Conservation (phyloP, 108 stramenopile genomes). For the Fistulifera solaris region DNA sequence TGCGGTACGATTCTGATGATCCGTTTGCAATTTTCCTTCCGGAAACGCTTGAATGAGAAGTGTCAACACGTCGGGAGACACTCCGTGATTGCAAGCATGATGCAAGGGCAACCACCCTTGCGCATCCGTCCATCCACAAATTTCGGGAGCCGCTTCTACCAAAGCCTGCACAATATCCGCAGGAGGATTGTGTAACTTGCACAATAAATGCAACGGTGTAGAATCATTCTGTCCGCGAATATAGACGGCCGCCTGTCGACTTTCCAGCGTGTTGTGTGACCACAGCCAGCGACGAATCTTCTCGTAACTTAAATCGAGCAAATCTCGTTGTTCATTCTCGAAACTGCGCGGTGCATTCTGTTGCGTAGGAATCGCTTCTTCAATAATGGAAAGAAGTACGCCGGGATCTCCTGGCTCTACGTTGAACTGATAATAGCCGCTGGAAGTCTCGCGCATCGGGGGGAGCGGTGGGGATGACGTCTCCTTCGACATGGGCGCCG, state of each 20-base stretch:
- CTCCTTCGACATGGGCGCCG: too few relatives aligned
- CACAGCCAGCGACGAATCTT: constrained; percentile 53
- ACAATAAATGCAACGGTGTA: constrained; percentile 62
- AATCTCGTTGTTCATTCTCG: constrained; percentile 10
- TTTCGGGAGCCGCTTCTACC: constrained; percentile 40
- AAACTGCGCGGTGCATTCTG: too few relatives aligned
- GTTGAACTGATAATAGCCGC: too few relatives aligned
- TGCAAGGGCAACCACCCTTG: constrained; percentile 77
- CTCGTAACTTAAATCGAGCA: constrained; percentile 49
- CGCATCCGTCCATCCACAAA: constrained; percentile 44
- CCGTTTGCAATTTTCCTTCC: constrained; percentile 41
- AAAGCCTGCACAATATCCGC: constrained; percentile 41
- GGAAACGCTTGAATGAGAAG: constrained; percentile 51
- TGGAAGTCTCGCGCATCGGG: too few relatives aligned
- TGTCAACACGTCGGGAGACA: constrained; percentile 39
- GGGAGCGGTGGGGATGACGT: too few relatives aligned
- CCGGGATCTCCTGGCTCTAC: too few relatives aligned
- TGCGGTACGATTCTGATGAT: constrained; percentile 57
- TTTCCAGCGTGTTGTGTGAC: constrained; percentile 30
- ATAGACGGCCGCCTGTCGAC: constrained; percentile 41
- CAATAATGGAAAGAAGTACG: too few relatives aligned
- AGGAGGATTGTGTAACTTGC: constrained; percentile 52
- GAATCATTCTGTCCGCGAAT: constrained; percentile 50
- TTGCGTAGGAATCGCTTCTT: too few relatives aligned
- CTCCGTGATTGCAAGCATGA: constrained; percentile 72